Conservation (phyloP, 2,329 filamentous ascomycete species). For the Fusarium citri region DNA sequence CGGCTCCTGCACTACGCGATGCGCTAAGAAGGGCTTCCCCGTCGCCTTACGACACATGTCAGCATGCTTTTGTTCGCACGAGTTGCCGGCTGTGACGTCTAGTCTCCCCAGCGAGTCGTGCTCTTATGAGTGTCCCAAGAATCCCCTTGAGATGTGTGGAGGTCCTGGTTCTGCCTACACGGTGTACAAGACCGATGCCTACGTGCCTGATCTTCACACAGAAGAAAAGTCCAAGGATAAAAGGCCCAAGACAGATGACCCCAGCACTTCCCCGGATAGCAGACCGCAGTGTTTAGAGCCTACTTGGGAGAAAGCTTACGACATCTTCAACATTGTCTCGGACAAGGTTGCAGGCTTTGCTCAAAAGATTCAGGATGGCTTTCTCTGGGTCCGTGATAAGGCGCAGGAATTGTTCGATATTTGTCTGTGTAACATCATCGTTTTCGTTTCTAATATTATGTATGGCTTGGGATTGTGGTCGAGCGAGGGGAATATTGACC, state of each 20-base stretch:
- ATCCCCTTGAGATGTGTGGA: slow-evolving; percentile 4
- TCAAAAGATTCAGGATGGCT: background rate
- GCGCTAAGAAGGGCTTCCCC: background rate
- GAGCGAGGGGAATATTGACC: background rate
- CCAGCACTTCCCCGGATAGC: background rate
- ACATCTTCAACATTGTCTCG: background rate
- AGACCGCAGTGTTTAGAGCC: slow-evolving; percentile 9
- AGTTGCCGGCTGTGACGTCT: background rate
- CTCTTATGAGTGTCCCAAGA: background rate
- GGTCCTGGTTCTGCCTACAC: background rate
- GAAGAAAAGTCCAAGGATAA: background rate
- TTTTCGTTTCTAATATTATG: background rate
- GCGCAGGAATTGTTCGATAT: slow-evolving; percentile 9
- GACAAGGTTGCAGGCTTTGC: background rate
- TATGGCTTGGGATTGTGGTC: background rate
- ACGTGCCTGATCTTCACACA: background rate
- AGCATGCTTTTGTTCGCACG: background rate
- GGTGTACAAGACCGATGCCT: background rate
- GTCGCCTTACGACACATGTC: background rate
- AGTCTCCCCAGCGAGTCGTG: background rate
- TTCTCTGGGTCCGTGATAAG: slow-evolving; percentile 4
- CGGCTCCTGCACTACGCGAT: background rate
- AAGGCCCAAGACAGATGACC: background rate
- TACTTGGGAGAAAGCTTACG: background rate
- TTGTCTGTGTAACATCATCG: slow-evolving; percentile 12